These are phyloP conservation scores for Trichoderma semiorbis DNA, from an alignment of 2,329 filamentous ascomycete genomes.

Conservation along the genomic window DNA sequence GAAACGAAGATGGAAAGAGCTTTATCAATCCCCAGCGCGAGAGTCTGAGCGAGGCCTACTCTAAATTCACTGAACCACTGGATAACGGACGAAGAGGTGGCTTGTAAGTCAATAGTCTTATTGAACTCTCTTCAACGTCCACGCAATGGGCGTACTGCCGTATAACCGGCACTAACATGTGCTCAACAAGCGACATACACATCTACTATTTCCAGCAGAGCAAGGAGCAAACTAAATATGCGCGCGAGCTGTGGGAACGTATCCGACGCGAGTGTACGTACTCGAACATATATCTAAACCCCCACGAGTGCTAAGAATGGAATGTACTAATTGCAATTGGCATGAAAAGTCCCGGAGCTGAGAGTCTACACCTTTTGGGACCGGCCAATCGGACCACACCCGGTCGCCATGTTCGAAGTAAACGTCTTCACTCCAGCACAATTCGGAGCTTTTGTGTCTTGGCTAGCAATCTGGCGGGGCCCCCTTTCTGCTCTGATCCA, in stretches of 20 bases:
- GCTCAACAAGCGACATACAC: conserved; percentile 63
- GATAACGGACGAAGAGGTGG: conserved; percentile 64
- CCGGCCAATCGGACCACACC: conserved; percentile 74
- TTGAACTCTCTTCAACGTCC: not conserved
- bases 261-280: conserved; percentile 73
- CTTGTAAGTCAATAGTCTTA: conserved; percentile 54
- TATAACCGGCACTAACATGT: not conserved
- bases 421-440: conserved; percentile 82
- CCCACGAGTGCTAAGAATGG: not conserved
- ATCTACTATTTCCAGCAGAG: conserved; percentile 75
- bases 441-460: conserved; percentile 84
- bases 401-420: conserved; percentile 87
- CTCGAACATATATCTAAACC: too few species aligned
- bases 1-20: conserved; percentile 72
- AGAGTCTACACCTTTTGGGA: conserved; percentile 79
- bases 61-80: conserved; percentile 64
- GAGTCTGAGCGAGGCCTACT: conserved; percentile 64
- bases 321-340: conserved; percentile 1
- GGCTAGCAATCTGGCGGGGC: conserved; percentile 78
- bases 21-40: conserved; percentile 63
- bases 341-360: conserved; percentile 68
- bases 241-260: conserved; percentile 69
- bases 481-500: conserved; percentile 77
- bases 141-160: not conserved
- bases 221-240: conserved; percentile 61